phyloP scores from a whole-genome alignment of 2,329 filamentous ascomycete species.

The Colletotrichum graminicola region DNA sequence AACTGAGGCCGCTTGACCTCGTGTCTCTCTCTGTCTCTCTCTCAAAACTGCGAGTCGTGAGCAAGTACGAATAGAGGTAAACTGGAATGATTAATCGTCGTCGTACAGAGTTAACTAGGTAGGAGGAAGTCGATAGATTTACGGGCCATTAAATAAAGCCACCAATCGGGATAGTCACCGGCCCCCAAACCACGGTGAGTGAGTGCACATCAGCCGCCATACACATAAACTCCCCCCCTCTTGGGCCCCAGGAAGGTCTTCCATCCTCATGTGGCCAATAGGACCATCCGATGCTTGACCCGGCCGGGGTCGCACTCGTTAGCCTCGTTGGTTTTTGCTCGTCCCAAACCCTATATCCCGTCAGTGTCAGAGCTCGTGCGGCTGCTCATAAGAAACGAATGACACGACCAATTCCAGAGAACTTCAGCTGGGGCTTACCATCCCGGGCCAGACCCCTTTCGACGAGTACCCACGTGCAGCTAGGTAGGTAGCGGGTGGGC shows the following conservation, averaged over 20 bases:
- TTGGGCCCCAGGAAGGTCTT: constrained; percentile 31
- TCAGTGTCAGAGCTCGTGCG: constrained; percentile 4
- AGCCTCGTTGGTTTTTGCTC: constrained; percentile 11
- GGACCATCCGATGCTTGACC: constrained; percentile 11
- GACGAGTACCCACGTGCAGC: neutral
- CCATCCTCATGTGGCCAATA: constrained; percentile 28
- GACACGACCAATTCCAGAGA: too few relatives aligned
- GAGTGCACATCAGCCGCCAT: constrained; percentile 18
- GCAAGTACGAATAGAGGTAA: neutral
- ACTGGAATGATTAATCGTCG: too few relatives aligned
- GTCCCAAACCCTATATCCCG: constrained; percentile 11
- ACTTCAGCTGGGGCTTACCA: too few relatives aligned
- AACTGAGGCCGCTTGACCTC: neutral
- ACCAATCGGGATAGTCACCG: constrained; percentile 35
- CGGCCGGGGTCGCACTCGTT: constrained; percentile 3
- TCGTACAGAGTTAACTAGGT: too few relatives aligned
- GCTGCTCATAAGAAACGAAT: constrained; percentile 26
- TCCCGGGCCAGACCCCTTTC: neutral
- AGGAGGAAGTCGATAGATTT: neutral
- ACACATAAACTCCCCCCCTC: constrained; percentile 1
- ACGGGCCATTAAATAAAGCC: constrained; percentile 5
- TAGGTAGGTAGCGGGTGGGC: too few relatives aligned
- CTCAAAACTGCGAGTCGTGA: neutral
- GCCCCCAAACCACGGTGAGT: constrained; percentile 5
- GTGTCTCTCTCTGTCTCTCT: neutral